A percentile compares a stretch with the other conserved stretches of the same genome.
phyloP scores from a whole-genome alignment of 768 basidiomycete genomes.

The Lactarius evosmus region DNA sequence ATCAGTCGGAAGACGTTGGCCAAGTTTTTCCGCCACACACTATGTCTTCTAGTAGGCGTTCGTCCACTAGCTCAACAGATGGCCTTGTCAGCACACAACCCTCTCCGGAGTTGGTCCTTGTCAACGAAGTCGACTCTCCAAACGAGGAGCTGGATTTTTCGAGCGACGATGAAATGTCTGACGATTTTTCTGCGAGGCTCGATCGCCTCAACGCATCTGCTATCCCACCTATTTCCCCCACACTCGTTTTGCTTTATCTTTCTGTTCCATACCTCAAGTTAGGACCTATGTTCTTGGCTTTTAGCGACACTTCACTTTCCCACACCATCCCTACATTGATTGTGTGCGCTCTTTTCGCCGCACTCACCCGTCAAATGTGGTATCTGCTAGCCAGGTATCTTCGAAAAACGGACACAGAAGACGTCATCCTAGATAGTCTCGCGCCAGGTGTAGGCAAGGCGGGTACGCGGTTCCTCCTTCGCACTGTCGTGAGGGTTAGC shows the following conservation, averaged over 20 bases:
- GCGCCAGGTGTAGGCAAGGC: constrained; percentile 54
- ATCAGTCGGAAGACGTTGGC: not conserved
- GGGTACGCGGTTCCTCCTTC: constrained; percentile 42
- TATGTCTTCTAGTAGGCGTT: constrained; percentile 22
- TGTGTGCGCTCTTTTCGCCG: constrained; percentile 54
- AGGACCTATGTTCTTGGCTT: constrained; percentile 62
- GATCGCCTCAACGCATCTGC: constrained; percentile 36
- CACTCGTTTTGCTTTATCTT: constrained; percentile 64
- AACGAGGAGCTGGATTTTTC: constrained; percentile 35
- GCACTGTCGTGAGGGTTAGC: constrained; percentile 43
- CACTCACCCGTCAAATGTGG: constrained; percentile 65
- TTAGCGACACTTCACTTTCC: constrained; percentile 46
- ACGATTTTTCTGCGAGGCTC: constrained; percentile 30
- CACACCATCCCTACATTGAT: constrained; percentile 49
- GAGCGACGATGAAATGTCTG: constrained; percentile 48
- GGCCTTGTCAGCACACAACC: constrained; percentile 3
- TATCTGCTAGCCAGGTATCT: constrained; percentile 76
- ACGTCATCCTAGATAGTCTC: constrained; percentile 60
- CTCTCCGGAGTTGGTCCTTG: constrained; percentile 56
- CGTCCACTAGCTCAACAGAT: constrained; percentile 14
- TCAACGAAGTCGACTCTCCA: constrained; percentile 50
- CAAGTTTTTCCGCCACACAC: not conserved
- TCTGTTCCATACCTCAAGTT: constrained; percentile 66
- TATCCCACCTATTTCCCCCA: constrained; percentile 54
- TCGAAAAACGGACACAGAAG: constrained; percentile 60